These are phyloP conservation scores for Neurospora sp. DNA, from an alignment of 495 filamentous ascomycete species.

Conservation along the genomic window DNA sequence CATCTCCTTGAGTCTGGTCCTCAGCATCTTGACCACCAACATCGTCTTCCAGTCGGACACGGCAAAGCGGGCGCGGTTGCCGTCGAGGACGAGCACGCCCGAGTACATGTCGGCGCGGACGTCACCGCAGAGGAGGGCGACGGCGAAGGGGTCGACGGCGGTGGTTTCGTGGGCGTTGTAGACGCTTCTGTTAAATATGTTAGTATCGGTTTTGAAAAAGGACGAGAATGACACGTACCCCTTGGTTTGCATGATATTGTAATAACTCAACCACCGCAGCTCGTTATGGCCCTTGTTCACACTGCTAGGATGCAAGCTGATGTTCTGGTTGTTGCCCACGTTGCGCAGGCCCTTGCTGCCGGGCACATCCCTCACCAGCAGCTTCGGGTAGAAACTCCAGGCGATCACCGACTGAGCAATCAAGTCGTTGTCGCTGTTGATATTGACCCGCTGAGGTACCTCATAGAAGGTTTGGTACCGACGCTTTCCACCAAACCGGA, in stretches of 20 bases:
- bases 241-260: slow-evolving; percentile 91
- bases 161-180: slow-evolving; percentile 89
- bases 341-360: slow-evolving; percentile 80
- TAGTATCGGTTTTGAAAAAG: neutral
- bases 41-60: slow-evolving; percentile 85
- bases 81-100: slow-evolving; percentile 75
- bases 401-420: slow-evolving; percentile 72
- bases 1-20: slow-evolving; percentile 56
- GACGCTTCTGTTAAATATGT: slow-evolving; percentile 31
- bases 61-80: slow-evolving; percentile 77
- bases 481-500: slow-evolving; percentile 34
- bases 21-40: slow-evolving; percentile 71
- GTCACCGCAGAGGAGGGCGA: slow-evolving; percentile 79
- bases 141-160: slow-evolving; percentile 66
- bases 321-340: slow-evolving; percentile 77
- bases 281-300: slow-evolving; percentile 65
- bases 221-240: slow-evolving; percentile 28
- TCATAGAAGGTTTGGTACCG: slow-evolving; percentile 68
- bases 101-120: slow-evolving; percentile 79
- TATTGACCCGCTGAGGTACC: slow-evolving; percentile 60
- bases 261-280: slow-evolving; percentile 79
- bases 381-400: slow-evolving; percentile 91
- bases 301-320: slow-evolving; percentile 73
- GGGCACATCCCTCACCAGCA: slow-evolving; percentile 57
- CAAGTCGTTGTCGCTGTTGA: slow-evolving; percentile 65